Base-by-base conservation (phyloP, 2,329 filamentous ascomycete species). In the Aspergillus latus region DNA sequence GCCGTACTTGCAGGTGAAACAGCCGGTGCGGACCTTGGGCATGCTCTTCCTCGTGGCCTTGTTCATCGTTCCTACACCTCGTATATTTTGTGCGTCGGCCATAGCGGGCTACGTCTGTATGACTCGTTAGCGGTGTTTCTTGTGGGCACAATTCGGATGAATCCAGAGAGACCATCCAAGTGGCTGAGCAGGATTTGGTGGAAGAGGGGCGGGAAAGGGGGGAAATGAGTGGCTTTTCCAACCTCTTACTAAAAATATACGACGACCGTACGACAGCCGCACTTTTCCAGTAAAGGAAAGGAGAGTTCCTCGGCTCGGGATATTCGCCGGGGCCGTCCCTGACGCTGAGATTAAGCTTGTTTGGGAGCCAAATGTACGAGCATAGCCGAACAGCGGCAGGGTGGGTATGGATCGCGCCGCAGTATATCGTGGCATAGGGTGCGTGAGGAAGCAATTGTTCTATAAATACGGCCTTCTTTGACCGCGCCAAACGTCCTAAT, bases 1-100 rank as follows among this genome's bases (percentile, higher is more conserved):
- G 43, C 6, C 40, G 29, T 29, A 53, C 51, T 53, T 53, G 51
- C 51, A 53, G 32, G 43, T 53, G 34, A 13, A 21, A 8, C 51
- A 53, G 26, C 51, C 51, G 15, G 43, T 53, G 32, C 51, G 51
- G 21, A 53, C 51, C 21, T 53, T 54, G 11, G 52, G 45, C 52
- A 44, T 54, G 36, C 52, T 54, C 52, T 49, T 48, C 11, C 51
- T 11, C 7, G 51, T 48, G 16, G 26, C 30, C 21, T 48, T 53
- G 34, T 29, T 48, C 51, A 48, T 53, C 5, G 51, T 13, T 9
- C 30, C 30, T 34, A 10, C 30, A 7, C 9, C 51, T 53, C 51
- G 51, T 48, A 53, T 53, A 53, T 53, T 53, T n/a, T 4, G 9
- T 9, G 43, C 1, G 10, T 37, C 21, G 4, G 42, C 9, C 32